phyloP scores from a whole-genome alignment of 2,329 filamentous ascomycete genomes.

The Colletotrichum sp. region DNA sequence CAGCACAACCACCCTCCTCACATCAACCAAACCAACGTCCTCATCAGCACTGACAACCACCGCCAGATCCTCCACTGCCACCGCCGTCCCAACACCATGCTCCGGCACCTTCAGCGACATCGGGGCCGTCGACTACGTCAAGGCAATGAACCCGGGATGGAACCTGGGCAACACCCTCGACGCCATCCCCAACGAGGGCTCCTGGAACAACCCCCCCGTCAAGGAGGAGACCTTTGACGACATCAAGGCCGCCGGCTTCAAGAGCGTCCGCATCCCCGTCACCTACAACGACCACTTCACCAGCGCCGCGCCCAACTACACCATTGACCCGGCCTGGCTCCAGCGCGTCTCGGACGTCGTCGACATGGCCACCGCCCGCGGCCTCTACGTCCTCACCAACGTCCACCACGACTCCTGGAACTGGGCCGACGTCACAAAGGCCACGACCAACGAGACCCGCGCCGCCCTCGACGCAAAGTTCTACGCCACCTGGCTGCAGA shows the following conservation, averaged over 20 bases:
- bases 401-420: conserved; percentile 64
- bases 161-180: conserved; percentile 65
- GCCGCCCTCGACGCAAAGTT: conserved; percentile 62
- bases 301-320: conserved; percentile 55
- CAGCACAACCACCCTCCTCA: neutral
- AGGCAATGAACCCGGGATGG: conserved; percentile 60
- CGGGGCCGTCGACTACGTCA: conserved; percentile 49
- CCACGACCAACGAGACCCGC: conserved; percentile 45
- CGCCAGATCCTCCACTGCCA: neutral
- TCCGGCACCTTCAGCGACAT: conserved; percentile 47
- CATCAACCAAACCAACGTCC: neutral
- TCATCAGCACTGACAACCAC: neutral
- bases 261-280: conserved; percentile 63
- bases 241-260: conserved; percentile 59
- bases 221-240: conserved; percentile 53
- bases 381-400: conserved; percentile 60
- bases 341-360: conserved; percentile 62
- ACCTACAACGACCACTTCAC: conserved; percentile 64
- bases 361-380: conserved; percentile 56
- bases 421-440: conserved; percentile 57
- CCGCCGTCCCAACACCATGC: conserved; percentile 30
- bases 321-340: conserved; percentile 58
- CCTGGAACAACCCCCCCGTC: conserved; percentile 63
- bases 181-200: conserved; percentile 50
- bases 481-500: conserved; percentile 61